A percentile compares a stretch with the other conserved stretches of the same genome.
Evolutionary conservation across 1,284 basidiomycete species (phyloP).

Genomic region (Malassezia brasiliensis): DNA sequence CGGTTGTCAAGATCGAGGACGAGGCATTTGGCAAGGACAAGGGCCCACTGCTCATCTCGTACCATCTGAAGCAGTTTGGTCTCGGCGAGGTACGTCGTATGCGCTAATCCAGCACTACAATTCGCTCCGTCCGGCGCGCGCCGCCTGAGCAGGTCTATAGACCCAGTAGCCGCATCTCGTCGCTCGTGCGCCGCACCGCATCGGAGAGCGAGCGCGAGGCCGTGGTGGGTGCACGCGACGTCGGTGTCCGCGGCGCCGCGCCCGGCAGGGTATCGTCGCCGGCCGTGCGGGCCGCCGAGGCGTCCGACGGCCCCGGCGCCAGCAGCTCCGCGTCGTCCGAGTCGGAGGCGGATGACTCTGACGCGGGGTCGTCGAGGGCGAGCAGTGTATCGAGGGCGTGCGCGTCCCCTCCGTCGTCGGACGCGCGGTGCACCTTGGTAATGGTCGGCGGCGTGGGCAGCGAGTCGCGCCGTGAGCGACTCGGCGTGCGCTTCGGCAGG

Average conservation of each 20-base stretch:
- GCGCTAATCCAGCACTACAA: constrained; percentile 37
- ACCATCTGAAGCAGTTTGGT: constrained; percentile 44
- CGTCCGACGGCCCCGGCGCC: not conserved
- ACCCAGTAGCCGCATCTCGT: constrained; percentile 8
- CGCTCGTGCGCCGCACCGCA: constrained; percentile 14
- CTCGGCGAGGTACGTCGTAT: constrained; percentile 31
- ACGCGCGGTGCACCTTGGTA: constrained; percentile 12
- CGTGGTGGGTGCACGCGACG: not conserved
- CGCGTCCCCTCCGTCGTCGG: too few relatives aligned
- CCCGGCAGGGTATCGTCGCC: constrained; percentile 46
- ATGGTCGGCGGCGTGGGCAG: constrained; percentile 43
- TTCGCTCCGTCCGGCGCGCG: constrained; percentile 24
- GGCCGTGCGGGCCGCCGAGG: constrained; percentile 22
- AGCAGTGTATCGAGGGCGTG: not conserved
- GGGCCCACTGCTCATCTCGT: constrained; percentile 29
- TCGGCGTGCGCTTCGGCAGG: constrained; percentile 20
- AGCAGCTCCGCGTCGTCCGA: not conserved
- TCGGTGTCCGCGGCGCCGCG: not conserved
- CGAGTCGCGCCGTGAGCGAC: constrained; percentile 26
- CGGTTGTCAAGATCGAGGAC: constrained; percentile 66
- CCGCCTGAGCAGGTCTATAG: not conserved
- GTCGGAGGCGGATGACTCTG: not conserved
- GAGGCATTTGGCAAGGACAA: constrained; percentile 21
- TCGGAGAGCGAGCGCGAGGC: constrained; percentile 3
- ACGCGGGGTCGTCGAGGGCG: not conserved